These are phyloP conservation scores for Tagetes patula DNA, from an alignment of 129 eudicot species.

Conservation along the genomic window DNA sequence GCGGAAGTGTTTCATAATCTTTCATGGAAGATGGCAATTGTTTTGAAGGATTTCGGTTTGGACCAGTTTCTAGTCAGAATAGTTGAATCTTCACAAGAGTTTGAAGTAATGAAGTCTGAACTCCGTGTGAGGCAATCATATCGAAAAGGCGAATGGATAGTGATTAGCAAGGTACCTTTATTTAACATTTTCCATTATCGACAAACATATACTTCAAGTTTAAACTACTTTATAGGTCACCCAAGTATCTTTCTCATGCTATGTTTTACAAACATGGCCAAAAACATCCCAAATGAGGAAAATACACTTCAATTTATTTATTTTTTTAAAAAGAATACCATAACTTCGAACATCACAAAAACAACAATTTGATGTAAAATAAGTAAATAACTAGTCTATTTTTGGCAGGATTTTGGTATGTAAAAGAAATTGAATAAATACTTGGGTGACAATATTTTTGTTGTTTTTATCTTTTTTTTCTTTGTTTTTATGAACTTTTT, in stretches of 20 bases:
- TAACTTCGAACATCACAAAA: neutral
- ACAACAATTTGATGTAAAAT: neutral
- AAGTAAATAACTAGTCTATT: neutral
- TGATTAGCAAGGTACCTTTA: slow-evolving; percentile 15
- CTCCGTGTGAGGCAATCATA: slow-evolving; percentile 53
- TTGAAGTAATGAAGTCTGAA: slow-evolving; percentile 34
- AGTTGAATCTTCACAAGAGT: slow-evolving; percentile 48
- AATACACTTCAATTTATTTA: no score
- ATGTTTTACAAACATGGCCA: neutral
- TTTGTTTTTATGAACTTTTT: neutral
- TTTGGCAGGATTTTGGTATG: neutral
- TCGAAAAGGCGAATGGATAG: slow-evolving; percentile 25
- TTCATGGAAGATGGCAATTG: slow-evolving; percentile 65
- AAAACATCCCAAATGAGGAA: neutral
- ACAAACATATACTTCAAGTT: neutral
- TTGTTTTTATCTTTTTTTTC: neutral
- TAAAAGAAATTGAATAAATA: neutral
- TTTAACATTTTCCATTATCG: neutral
- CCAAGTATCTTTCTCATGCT: neutral
- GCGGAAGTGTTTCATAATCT: slow-evolving; percentile 66
- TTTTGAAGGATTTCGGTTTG: slow-evolving; percentile 41
- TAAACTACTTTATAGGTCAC: neutral
- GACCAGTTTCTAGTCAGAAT: slow-evolving; percentile 54
- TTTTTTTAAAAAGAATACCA: no score
- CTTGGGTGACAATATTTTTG: neutral